phyloP scores from a whole-genome alignment of 805 yeast genomes.

The Nakazawaea sp. region DNA sequence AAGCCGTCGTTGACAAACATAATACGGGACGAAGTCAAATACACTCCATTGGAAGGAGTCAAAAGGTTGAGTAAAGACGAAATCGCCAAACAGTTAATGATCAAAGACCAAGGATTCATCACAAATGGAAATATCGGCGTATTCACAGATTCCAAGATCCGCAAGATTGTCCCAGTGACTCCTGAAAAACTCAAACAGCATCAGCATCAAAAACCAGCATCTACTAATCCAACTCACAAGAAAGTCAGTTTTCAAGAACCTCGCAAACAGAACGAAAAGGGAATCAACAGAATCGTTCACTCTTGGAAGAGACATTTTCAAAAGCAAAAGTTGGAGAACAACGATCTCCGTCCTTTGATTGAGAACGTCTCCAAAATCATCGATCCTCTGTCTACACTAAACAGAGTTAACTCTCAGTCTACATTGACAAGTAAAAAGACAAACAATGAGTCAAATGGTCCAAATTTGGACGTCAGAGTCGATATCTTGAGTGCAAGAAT shows the following conservation, averaged over 20 bases:
- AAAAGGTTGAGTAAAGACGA: constrained; percentile 15
- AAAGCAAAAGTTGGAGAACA: constrained; percentile 10
- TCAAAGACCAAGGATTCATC: constrained; percentile 31
- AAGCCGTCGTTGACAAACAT: constrained; percentile 15
- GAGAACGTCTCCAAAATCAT: constrained; percentile 16
- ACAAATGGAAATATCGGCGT: constrained; percentile 43
- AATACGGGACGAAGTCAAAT: constrained; percentile 20
- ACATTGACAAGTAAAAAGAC: constrained; percentile 3
- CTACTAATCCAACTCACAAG: not conserved
- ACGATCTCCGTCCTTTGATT: constrained; percentile 15
- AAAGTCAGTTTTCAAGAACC: not conserved
- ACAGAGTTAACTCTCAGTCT: constrained; percentile 1
- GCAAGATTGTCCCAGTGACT: constrained; percentile 52
- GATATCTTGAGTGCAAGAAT: constrained; percentile 68
- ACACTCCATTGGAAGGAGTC: constrained; percentile 27
- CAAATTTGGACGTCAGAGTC: constrained; percentile 25
- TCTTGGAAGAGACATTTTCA: constrained; percentile 29
- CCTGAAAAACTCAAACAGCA: constrained; percentile 37
- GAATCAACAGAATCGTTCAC: constrained; percentile 1
- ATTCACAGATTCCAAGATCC: constrained; percentile 38
- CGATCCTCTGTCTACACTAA: constrained; percentile 9
- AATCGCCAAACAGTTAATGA: constrained; percentile 14
- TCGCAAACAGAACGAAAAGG: not conserved
- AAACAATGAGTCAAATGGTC: constrained; percentile 16
- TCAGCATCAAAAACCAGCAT: not conserved